phyloP scores from a whole-genome alignment of 305 asterid species.

The Fraxinus nigra region DNA sequence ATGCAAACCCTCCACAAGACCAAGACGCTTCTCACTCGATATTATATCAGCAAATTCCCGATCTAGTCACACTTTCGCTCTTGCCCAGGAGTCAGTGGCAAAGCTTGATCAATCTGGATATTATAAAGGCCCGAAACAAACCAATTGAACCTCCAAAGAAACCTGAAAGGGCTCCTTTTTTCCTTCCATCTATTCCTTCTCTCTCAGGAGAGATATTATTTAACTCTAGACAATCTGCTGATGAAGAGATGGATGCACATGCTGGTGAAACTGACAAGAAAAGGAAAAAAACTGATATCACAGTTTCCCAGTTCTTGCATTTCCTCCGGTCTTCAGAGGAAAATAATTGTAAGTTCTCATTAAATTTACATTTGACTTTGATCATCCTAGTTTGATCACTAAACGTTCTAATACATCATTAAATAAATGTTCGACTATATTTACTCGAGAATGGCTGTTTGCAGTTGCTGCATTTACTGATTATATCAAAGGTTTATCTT shows the following conservation, averaged over 20 bases:
- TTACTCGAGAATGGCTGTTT: slow-evolving; percentile 24
- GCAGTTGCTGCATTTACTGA: slow-evolving; percentile 84
- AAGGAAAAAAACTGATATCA: slow-evolving; percentile 35
- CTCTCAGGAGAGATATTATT: slow-evolving; percentile 84
- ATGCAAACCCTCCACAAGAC: slow-evolving; percentile 31
- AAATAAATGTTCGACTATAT: neutral
- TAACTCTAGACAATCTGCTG: slow-evolving; percentile 50
- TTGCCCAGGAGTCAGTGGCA: slow-evolving; percentile 98
- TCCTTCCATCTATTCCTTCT: slow-evolving; percentile 81
- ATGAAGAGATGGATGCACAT: slow-evolving; percentile 43
- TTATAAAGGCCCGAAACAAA: slow-evolving; percentile 85
- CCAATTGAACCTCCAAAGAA: slow-evolving; percentile 96
- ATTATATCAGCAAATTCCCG: slow-evolving; percentile 62
- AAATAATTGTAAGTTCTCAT: slow-evolving; percentile 55
- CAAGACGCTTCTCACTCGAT: slow-evolving; percentile 31
- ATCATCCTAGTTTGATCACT: neutral
- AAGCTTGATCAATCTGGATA: slow-evolving; percentile 87
- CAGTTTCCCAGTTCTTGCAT: slow-evolving; percentile 57
- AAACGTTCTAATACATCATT: neutral
- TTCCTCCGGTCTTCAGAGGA: slow-evolving; percentile 54
- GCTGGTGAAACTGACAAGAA: slow-evolving; percentile 33
- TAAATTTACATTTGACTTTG: slow-evolving; percentile 1
- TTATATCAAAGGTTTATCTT: slow-evolving; percentile 67
- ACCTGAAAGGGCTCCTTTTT: slow-evolving; percentile 96
- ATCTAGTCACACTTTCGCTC: slow-evolving; percentile 84